Evolutionary conservation across 2,329 filamentous ascomycete genomes (phyloP), one percentile per base, ranked within the genome.

Genomic region (Boeremia exigua): DNA sequence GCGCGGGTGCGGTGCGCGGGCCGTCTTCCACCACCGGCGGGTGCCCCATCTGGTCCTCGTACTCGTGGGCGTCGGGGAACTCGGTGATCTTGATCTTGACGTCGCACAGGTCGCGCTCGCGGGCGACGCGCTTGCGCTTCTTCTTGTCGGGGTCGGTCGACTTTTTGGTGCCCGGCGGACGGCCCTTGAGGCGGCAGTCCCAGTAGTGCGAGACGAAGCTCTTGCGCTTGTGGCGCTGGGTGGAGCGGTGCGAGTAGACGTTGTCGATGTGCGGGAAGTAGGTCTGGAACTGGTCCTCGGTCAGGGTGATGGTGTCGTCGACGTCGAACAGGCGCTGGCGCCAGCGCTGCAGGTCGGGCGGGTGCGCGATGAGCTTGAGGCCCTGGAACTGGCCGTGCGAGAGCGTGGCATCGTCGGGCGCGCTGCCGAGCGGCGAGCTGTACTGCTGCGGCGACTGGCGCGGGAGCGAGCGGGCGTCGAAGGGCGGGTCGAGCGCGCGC

Each of bases 11-110:
- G 63, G 55, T n/a, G 54, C 50, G 58, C 11, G 49, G 19, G 19
- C 5, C 19, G 3, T 23, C 19, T 2, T 23, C 44, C 15, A 55
- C 52, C 25, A 70, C 69, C 9, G 69, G 67, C 17, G 67, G 62
- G 14, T 66, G 61, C 14, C 71, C 69, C 29, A 69, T 64, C 45
- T 75, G 71, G 48, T 75, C 74, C 33, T 67, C 63, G 32, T 74
- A 67, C 40, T 75, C 71, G 17, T 71, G 77, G 33, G 82, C 84
- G 9, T 88, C 84, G 49, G 89, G 88, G 76, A 90, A 91, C 74
- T 93, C 90, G 2, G 89, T 92, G 56, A 93, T 91, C 74, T 92
- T 93, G 73, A 93, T 92, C 77, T 93, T 93, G 61, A 93, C 90
- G 73, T 93, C 89, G 72, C 90, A 94, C n/a, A 92, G 81, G 75